A percentile compares a stretch with the other conserved stretches of the same genome.
phyloP scores from a whole-genome alignment of 2,329 filamentous ascomycete species.

The Sclerotiophoma versabilis region DNA sequence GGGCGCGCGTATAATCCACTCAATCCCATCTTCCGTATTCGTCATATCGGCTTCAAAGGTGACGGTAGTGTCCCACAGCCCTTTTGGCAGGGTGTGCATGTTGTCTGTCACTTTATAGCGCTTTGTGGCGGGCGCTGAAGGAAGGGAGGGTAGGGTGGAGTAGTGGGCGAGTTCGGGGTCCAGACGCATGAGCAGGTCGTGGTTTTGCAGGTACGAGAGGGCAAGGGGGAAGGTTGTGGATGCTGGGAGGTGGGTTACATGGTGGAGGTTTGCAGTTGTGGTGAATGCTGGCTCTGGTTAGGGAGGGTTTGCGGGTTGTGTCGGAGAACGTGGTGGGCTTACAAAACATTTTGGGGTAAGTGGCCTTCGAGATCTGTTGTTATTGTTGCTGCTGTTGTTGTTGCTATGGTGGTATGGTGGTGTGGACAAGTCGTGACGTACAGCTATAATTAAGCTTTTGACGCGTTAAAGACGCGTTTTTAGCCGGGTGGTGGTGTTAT shows the following conservation, averaged over 20 bases:
- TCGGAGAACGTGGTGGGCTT: constrained; percentile 4
- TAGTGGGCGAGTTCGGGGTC: constrained; percentile 48
- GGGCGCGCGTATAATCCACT: constrained; percentile 47
- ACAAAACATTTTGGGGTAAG: constrained; percentile 41
- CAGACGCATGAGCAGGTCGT: constrained; percentile 47
- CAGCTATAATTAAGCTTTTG: no score
- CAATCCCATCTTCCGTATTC: constrained; percentile 41
- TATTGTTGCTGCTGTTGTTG: not conserved
- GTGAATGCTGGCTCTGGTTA: constrained; percentile 34
- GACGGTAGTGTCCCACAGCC: constrained; percentile 47
- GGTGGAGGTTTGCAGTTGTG: constrained; percentile 43
- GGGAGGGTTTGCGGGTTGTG: not conserved
- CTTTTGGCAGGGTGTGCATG: constrained; percentile 46
- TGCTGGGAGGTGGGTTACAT: constrained; percentile 43
- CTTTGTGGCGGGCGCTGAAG: constrained; percentile 34
- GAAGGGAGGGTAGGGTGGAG: constrained; percentile 33
- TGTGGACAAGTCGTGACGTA: no score
- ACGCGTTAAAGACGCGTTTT: not conserved
- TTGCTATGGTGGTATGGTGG: no score
- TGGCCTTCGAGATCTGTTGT: not conserved
- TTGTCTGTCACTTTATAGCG: constrained; percentile 48
- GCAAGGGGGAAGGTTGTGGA: constrained; percentile 30
- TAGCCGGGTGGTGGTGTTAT: no score
- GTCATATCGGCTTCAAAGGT: constrained; percentile 46
- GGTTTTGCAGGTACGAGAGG: constrained; percentile 41